Base-by-base conservation (phyloP, 768 basidiomycete genomes). In the Tylopilus subfusipes region DNA sequence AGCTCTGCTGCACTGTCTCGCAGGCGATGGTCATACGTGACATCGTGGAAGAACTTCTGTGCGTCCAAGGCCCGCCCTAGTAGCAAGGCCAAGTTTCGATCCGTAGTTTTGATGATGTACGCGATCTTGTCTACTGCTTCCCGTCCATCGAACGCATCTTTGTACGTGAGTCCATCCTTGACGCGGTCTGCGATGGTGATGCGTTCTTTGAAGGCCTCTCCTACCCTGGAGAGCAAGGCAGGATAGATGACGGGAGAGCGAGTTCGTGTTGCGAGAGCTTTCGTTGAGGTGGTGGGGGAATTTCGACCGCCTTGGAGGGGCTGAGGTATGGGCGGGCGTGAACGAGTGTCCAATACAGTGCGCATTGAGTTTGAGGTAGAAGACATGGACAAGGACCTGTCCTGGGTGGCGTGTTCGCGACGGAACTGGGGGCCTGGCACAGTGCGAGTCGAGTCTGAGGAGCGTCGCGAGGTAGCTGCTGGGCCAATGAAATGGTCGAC, bases 21-120 rank as follows among this genome's bases (percentile, higher is more conserved):
- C 53, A 99, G 69, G 14, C 96, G 87, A 69, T 99, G 97, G 65
- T 98, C 96, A 67, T 98, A 99, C 10, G 97, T 98, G 61, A 99
- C 97, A 65, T 98, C 97, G 66, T 99, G 97, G 68, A 99, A 98
- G 74, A 93, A 98, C 74, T 98, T 98, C 71, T 98, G 97, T 10
- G 95, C 89, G 65, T 98, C 97, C 50, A 99, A 76, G 3, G 97
- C 94, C 39, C 97, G 82, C 6, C 97, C 97, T n/a, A 98, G 81
- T 3, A 99, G 78, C 42, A 98, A 75, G 12, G 97, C 97, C 25
- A 99, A 80, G 71, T 97, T 98, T 14, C 97, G 82, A 73, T 99
- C 97, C 7, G 94, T 93, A 4, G 97, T 98, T 74, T 95, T 95
- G 80, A 98, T 97, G 68, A 99, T 96, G 67, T 97, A 93, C 14